Percentiles rank a stretch among this genome's conserved stretches.
Conservation (phyloP, 495 filamentous ascomycete genomes). For the Tetracladium marchalianum region DNA sequence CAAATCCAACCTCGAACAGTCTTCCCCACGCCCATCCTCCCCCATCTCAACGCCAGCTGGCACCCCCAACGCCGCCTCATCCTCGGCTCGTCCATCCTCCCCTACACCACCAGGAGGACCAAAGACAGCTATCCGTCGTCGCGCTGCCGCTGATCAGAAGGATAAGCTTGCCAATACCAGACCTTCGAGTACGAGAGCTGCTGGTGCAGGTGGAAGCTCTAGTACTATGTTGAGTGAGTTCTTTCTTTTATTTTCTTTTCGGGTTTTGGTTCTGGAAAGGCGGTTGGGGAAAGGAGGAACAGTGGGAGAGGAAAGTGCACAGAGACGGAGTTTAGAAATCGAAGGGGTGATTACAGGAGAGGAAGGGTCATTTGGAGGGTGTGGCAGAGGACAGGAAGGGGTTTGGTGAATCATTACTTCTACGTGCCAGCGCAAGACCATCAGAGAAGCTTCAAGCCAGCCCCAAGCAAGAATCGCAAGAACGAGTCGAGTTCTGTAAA, state of each 20-base stretch:
- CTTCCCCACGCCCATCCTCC: constrained; percentile 65
- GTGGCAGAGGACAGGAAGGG: too few relatives aligned
- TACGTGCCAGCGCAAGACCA: too few relatives aligned
- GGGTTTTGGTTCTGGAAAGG: not conserved
- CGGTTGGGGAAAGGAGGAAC: not conserved
- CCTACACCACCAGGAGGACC: constrained; percentile 89
- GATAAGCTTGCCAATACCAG: constrained; percentile 86
- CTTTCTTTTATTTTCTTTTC: not conserved
- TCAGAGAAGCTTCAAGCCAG: too few relatives aligned
- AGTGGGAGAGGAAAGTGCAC: too few relatives aligned
- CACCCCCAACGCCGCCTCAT: constrained; percentile 33
- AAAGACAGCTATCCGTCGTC: constrained; percentile 84
- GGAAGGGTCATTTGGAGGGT: too few relatives aligned
- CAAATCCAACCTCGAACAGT: constrained; percentile 32
- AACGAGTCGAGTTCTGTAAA: not conserved
- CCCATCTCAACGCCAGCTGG: constrained; percentile 37
- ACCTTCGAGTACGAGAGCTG: constrained; percentile 82
- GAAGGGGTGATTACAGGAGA: not conserved
- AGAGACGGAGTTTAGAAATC: not conserved
- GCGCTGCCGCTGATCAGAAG: constrained; percentile 90
- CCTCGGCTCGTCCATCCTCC: constrained; percentile 67
- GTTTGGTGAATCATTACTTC: too few relatives aligned
- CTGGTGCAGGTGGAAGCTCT: constrained; percentile 89
- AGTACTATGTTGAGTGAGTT: constrained; percentile 91
- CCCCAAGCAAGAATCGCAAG: too few relatives aligned